phyloP scores from a whole-genome alignment of 2,329 filamentous ascomycete species.

The Penicillium sp. region DNA sequence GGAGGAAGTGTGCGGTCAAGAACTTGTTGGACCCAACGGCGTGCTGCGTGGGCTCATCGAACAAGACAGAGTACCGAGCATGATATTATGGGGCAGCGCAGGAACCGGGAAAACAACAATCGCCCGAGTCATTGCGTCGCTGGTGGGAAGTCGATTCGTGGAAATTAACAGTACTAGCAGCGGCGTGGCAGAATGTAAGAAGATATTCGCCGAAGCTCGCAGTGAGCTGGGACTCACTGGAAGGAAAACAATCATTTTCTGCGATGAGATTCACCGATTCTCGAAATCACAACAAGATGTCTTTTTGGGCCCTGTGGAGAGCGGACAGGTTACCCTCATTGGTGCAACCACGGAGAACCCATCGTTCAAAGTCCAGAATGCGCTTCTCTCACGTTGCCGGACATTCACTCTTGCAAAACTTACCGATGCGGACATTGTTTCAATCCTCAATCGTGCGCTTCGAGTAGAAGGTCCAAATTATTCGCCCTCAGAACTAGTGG shows the following conservation, averaged over 20 bases:
- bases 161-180: conserved; percentile 93
- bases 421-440: conserved; percentile 64
- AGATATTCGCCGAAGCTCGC: conserved; percentile 78
- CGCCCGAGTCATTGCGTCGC: conserved; percentile 79
- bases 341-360: conserved; percentile 97
- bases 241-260: conserved; percentile 91
- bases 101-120: conserved; percentile 63
- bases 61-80: conserved; percentile 78
- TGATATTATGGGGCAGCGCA: conserved; percentile 73
- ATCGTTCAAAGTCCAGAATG: conserved; percentile 85
- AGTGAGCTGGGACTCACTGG: conserved; percentile 78
- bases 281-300: conserved; percentile 91
- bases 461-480: conserved; percentile 55
- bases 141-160: conserved; percentile 79
- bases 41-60: conserved; percentile 84
- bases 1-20: conserved; percentile 85
- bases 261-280: conserved; percentile 93
- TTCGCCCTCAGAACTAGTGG: conserved; percentile 56
- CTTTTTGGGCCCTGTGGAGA: conserved; percentile 87
- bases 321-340: conserved; percentile 83
- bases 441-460: conserved; percentile 74
- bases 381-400: conserved; percentile 80
- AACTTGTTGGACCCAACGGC: conserved; percentile 80
- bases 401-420: conserved; percentile 83
- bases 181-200: conserved; percentile 87